Evolutionary conservation across 2,329 filamentous ascomycete genomes (phyloP).

Genomic region (Colletotrichum limetticola): DNA sequence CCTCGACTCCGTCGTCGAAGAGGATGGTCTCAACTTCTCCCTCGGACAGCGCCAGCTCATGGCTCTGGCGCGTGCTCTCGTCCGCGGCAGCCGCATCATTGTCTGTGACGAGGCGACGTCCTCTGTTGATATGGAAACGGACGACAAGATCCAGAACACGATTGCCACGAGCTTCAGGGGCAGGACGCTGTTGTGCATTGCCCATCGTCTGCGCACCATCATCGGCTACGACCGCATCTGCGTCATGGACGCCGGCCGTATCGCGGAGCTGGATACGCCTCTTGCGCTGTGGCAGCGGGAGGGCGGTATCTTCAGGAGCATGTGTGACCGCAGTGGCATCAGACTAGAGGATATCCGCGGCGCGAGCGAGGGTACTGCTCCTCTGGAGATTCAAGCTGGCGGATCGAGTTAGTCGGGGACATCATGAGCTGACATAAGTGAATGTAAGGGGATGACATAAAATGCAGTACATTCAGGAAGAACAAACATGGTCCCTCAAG

Average conservation of each 20-base stretch:
- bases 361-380: constrained; percentile 50
- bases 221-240: constrained; percentile 95
- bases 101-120: constrained; percentile 97
- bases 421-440: not conserved
- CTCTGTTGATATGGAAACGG: constrained; percentile 94
- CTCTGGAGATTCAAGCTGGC: constrained; percentile 19
- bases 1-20: constrained; percentile 87
- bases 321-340: constrained; percentile 91
- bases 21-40: constrained; percentile 96
- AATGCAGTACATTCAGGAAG: constrained; percentile 22
- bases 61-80: constrained; percentile 90
- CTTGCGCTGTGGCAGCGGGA: constrained; percentile 74
- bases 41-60: constrained; percentile 95
- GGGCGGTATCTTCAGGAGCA: constrained; percentile 84
- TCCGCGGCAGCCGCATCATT: constrained; percentile 89
- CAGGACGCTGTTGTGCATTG: constrained; percentile 91
- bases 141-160: constrained; percentile 92
- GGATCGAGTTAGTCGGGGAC: constrained; percentile 15
- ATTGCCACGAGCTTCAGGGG: constrained; percentile 88
- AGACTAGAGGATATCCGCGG: constrained; percentile 62
- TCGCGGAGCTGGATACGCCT: constrained; percentile 88
- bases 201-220: constrained; percentile 91
- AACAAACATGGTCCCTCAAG: not conserved
- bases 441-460: constrained; percentile 17
- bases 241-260: constrained; percentile 91